Evolutionary conservation across 768 basidiomycete genomes (phyloP), one percentile per base, ranked within the genome.

Genomic region (Neoboletus magnificus): DNA sequence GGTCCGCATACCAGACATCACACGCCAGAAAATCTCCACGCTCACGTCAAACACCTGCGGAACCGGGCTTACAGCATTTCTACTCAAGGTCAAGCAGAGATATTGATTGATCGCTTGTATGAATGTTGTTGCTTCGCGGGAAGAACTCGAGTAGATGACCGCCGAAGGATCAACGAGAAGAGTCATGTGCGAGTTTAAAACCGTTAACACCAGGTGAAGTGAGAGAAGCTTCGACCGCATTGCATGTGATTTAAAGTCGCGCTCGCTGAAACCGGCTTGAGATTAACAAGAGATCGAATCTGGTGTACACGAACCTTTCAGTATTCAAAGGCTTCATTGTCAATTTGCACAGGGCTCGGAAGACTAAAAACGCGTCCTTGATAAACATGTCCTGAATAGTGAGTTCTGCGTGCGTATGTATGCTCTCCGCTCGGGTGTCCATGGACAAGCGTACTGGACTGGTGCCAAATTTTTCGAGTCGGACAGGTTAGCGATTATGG

Each of bases 11-110:
- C 93, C 91, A 42, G 89, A 84, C n/a, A 98, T 71, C 47, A 97
- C 89, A 63, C 92, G 83, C 93, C 96, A 98, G 74, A 98, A 98
- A 56, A 98, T 97, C 75, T 98, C 97, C 47, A 98, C 95, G 65
- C 93, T 93, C 49, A 94, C 85, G 69, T 99, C 97, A 71, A 99
- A 99, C 15, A 99, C 95, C 71, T 96, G 95, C 2, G 89, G 88
- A 8, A 98, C 93, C 3, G 94, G 85, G 70, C 91, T 93, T 57
- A 98, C 91, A 45, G 95, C 95, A 68, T 98, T 99, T 52, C 97
- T 82, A 62, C 93, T 97, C 62, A 99, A 73, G 60, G 87, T 88
- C 54, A 97, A 74, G 68, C 95, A 98, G 42, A 99, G 82, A 74
- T 98, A 98, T 68, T 98, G 96, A 67, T 93, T 98, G 60, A 94